A percentile compares a stretch with the other conserved stretches of the same genome.
These are phyloP conservation scores for Amaranthus palmeri DNA, from an alignment of 148 eudicot species.

Conservation along the genomic window DNA sequence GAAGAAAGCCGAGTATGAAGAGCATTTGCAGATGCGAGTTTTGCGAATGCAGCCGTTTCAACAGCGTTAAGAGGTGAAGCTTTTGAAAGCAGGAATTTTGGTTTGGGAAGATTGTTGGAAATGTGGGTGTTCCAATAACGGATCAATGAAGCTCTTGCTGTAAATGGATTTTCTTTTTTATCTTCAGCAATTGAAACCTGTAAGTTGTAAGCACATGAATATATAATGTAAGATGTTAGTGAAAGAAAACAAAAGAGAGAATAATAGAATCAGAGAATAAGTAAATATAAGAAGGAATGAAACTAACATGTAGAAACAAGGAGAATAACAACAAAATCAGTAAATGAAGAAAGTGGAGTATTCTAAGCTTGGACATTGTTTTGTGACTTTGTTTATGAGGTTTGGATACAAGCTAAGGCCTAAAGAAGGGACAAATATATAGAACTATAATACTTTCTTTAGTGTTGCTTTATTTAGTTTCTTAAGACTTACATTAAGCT, in stretches of 20 bases:
- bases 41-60: slow-evolving; percentile 41
- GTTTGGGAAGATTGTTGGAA: slow-evolving; percentile 40
- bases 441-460: slow-evolving; percentile 17
- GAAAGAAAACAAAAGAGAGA: neutral
- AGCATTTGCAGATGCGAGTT: slow-evolving; percentile 44
- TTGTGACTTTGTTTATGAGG: neutral
- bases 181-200: slow-evolving; percentile 40
- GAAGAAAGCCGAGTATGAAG: slow-evolving; percentile 45
- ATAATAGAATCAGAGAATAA: neutral
- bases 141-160: slow-evolving; percentile 67
- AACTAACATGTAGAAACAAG: slow-evolving; percentile 26
- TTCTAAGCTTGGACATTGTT: slow-evolving; percentile 21
- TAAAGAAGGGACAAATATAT: slow-evolving; percentile 22
- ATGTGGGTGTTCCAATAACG: slow-evolving; percentile 79
- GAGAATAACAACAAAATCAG: slow-evolving; percentile 20
- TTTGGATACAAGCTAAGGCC: slow-evolving; percentile 8
- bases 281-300: neutral
- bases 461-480: neutral
- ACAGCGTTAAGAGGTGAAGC: slow-evolving; percentile 66
- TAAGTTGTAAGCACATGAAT: slow-evolving; percentile 3
- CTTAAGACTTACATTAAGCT: neutral
- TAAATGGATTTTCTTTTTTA: slow-evolving; percentile 45
- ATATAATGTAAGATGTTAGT: neutral
- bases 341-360: neutral
- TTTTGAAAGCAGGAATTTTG: slow-evolving; percentile 64